Evolutionary conservation across 805 yeast species (phyloP).

Genomic region (Lipomyces lipofer): DNA sequence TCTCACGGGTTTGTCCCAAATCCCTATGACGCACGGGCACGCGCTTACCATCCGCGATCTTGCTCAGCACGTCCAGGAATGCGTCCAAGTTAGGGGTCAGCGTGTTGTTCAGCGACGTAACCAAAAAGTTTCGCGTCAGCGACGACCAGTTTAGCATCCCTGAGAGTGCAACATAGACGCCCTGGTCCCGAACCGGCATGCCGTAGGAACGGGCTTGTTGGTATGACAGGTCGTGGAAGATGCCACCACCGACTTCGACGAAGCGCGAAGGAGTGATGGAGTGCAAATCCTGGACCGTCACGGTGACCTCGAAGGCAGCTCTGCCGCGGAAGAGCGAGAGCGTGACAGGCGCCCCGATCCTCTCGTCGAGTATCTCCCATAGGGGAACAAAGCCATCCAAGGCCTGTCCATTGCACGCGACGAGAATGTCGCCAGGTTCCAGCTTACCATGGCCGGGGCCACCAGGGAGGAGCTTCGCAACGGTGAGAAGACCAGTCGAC

Average conservation of each 20-base stretch:
- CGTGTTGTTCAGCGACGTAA: constrained; percentile 16
- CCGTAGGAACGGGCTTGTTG: constrained; percentile 29
- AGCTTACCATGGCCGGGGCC: constrained; percentile 27
- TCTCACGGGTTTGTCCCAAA: constrained; percentile 26
- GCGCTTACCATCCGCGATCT: constrained; percentile 20
- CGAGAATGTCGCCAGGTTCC: constrained; percentile 29
- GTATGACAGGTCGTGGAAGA: constrained; percentile 29
- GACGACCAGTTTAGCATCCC: constrained; percentile 29
- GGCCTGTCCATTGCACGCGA: constrained; percentile 18
- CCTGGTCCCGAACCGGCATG: constrained; percentile 28
- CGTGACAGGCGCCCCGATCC: constrained; percentile 7
- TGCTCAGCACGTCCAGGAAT: constrained; percentile 12
- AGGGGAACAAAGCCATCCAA: constrained; percentile 24
- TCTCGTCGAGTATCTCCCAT: constrained; percentile 21
- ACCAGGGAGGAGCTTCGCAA: constrained; percentile 22
- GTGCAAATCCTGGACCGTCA: constrained; percentile 26
- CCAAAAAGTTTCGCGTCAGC: constrained; percentile 23
- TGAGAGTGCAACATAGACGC: constrained; percentile 28
- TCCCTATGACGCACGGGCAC: constrained; percentile 24
- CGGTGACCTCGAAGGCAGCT: not conserved
- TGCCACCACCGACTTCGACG: constrained; percentile 28
- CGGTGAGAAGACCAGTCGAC: constrained; percentile 26
- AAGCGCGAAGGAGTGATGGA: constrained; percentile 26
- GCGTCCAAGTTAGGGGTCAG: constrained; percentile 28
- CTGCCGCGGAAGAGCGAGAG: constrained; percentile 17